A percentile compares a stretch with the other conserved stretches of the same genome.
These are phyloP conservation scores for Mucor sp. DNA, from an alignment of 371 early-diverging fungal genomes.

Conservation along the genomic window DNA sequence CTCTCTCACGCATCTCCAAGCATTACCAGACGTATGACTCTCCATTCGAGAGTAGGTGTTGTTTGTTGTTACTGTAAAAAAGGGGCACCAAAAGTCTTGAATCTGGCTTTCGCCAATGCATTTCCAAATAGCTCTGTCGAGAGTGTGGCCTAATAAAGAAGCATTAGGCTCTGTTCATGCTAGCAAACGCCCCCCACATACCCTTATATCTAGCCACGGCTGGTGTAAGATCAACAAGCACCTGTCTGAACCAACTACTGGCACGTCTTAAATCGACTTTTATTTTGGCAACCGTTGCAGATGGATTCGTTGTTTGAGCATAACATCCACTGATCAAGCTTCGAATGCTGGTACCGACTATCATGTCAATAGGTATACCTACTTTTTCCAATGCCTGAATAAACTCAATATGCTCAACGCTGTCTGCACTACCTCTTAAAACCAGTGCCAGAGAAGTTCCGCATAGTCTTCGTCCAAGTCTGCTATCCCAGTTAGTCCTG, in stretches of 20 bases:
- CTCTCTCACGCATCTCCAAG: conserved; percentile 97
- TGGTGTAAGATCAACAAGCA: conserved; percentile 96
- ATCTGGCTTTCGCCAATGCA: conserved; percentile 91
- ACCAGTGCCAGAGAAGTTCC: conserved; percentile 96
- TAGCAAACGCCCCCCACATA: neutral
- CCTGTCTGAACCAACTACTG: conserved; percentile 84
- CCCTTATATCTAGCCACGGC: conserved; percentile 90
- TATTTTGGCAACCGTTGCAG: conserved; percentile 82
- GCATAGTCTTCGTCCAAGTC: conserved; percentile 59
- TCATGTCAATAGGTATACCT: conserved; percentile 97
- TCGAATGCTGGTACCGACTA: conserved; percentile 99
- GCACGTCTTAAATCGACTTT: conserved; percentile 84
- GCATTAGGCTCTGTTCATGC: neutral
- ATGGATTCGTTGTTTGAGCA: conserved; percentile 86
- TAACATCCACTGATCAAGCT: conserved; percentile 97
- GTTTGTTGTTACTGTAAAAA: conserved; percentile 96
- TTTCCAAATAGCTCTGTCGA: conserved; percentile 96
- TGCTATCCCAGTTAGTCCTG: neutral
- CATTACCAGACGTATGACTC: conserved; percentile 88
- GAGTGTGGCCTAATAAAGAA: conserved; percentile 62
- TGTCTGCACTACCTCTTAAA: conserved; percentile 98
- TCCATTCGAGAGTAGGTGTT: conserved; percentile 94
- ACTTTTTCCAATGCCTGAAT: conserved; percentile 98
- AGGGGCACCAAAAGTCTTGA: conserved; percentile 98
- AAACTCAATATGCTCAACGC: conserved; percentile 98